Base-by-base conservation (phyloP, 2,329 filamentous ascomycete genomes). In the Ophiocordyceps sinensis region DNA sequence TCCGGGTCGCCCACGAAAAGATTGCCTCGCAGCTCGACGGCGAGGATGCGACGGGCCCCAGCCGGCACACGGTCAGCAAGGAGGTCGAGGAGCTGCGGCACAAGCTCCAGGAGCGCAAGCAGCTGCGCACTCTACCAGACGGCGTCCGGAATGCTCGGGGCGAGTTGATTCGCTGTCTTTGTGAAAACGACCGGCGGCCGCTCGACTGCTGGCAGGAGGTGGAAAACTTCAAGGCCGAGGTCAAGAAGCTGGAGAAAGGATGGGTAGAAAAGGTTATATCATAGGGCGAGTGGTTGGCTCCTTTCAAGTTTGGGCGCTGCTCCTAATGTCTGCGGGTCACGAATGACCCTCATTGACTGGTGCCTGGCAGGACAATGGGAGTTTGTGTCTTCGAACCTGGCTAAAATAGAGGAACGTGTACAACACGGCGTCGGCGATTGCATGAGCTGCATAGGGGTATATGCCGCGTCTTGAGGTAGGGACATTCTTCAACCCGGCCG, bases 191-290 rank as follows among this genome's bases (percentile, higher is more conserved):
- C 63, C 73, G 86, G 48, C 75, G 86, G 60, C 88, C 89, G 58
- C 68, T 95, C 57, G 85, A 95, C 68, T 96, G 89, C 73, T 95
- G 85, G 83, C 74, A 79, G 63, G 87, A 95, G 73, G 86, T 95
- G 21, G 82, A 93, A 66, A 71, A 70, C 17, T 96, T 96, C 63
- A 94, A 88, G 75, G 73, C 75, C 53, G 85, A 94, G 70, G 88
- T 96, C 39, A 77, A 83, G 51, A 78, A 77, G 66, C 62, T 95
- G 63, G 89, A 95, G 74, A 81, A 77, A 64, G 71, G 71, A 23
- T 96, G 93, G 77, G 85, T 95, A 30, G 82, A 93, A 57, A 85
- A 80, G 66, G 78, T 93, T 42, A 73, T 85, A 43, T 46, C 46
- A 37, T 46, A 31, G 44, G 17, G 21, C 28, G 28, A 6, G 9